Evolutionary conservation across 306 rosid species (phyloP).

Genomic region (Vigna mungo): DNA sequence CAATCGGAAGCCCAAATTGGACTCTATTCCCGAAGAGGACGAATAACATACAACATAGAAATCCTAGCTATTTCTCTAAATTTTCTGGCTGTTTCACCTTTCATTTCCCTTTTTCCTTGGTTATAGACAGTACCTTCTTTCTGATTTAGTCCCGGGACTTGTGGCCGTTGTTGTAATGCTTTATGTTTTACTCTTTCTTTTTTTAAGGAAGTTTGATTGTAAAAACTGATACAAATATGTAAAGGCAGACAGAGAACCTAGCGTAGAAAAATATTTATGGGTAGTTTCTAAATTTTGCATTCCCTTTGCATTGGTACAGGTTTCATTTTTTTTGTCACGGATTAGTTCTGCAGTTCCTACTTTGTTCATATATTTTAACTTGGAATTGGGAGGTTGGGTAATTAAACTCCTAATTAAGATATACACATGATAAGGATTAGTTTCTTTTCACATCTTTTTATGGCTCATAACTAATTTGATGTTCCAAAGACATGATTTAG

Average conservation of each 20-base stretch:
- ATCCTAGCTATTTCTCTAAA: too few species aligned
- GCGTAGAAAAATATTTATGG: constrained; percentile 12
- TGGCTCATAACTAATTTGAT: constrained; percentile 10
- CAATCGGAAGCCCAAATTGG: constrained; percentile 60
- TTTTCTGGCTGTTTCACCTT: constrained; percentile 25
- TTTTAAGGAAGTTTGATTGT: not conserved
- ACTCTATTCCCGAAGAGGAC: constrained; percentile 68
- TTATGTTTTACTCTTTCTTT: not conserved
- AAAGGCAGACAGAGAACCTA: constrained; percentile 27
- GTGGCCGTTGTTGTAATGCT: not conserved
- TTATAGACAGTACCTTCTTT: constrained; percentile 22
- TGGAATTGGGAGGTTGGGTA: constrained; percentile 2
- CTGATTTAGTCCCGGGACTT: not conserved
- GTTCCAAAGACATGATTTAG: not conserved
- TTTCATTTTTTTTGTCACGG: constrained; percentile 2
- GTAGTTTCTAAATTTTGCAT: constrained; percentile 18
- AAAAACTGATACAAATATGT: constrained; percentile 21
- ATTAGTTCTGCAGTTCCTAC: not conserved
- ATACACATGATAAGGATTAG: not conserved
- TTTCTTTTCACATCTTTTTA: not conserved
- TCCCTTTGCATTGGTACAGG: constrained; percentile 4
- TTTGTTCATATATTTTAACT: not conserved
- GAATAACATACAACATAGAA: constrained; percentile 38
- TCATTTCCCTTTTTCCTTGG: constrained; percentile 37
- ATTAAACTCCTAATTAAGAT: constrained; percentile 19